Evolutionary conservation across 2,329 filamentous ascomycete genomes (phyloP), one percentile per base, ranked within the genome.

Genomic region (Metarhizium brunneum): DNA sequence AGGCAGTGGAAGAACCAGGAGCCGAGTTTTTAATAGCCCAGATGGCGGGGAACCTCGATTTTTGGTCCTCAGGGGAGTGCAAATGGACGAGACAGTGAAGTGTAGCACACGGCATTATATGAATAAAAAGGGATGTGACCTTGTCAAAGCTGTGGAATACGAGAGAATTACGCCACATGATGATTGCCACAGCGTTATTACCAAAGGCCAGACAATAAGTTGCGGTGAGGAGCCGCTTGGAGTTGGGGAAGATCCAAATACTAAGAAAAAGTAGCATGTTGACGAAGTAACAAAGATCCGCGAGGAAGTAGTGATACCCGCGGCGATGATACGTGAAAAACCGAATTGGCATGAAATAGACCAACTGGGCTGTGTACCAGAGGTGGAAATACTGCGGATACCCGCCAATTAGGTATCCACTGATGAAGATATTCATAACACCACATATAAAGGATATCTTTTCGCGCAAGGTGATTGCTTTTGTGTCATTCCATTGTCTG

Each of bases 81-180:
- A 97, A 78, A 68, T 99, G 94, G 16, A 96, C 88, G 14, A 99
- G 79, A 67, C 90, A 95, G 71, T 99, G 94, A 13, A 99, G 80
- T 1, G 92, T 90, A 6, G 88, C 92, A 61, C 92, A 96, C 1
- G 94, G 94, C 92, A 99, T 99, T 65, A 99, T 95, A 71, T 99
- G 94, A 63, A 99, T 96, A 74, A 99, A 99, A n/a, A 99, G 80
- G 68, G 90, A 94, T 13, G 92, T 95, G 58, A 97, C 91, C 73
- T 99, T 99, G 78, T 99, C 94, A 72, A 99, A 85, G 67, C 90
- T 95, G 76, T 99, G 94, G 71, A 99, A 99, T 50, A 99, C 94
- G 66, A 99, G 82, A 36, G 92, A 96, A 70, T 99, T 99, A 60
- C 94, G 85, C 94, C 94, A 99, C 92, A 99, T 94, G 68, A 94